Evolutionary conservation across 495 filamentous ascomycete species (phyloP).

Genomic region (Penicillium soppii): DNA sequence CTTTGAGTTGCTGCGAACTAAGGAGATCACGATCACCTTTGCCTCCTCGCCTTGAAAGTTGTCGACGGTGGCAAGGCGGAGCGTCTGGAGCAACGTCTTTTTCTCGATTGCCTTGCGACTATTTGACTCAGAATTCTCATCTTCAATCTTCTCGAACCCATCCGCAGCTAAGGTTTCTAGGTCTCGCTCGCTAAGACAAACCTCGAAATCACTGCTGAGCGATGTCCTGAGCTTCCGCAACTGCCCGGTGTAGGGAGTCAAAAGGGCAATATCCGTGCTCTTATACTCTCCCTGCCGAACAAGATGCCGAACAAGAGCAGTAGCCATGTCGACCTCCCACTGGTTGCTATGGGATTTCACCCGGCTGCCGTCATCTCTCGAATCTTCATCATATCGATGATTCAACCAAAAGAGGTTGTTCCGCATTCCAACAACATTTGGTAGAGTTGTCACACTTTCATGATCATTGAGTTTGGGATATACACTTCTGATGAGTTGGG

Average conservation of each 20-base stretch:
- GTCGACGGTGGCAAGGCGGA: conserved; percentile 63
- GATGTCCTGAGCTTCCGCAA: conserved; percentile 44
- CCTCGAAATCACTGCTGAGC: conserved; percentile 22
- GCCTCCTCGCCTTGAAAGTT: conserved; percentile 78
- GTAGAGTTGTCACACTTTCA: conserved; percentile 43
- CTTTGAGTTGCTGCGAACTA: conserved; percentile 68
- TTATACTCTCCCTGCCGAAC: conserved; percentile 61
- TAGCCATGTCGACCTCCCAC: conserved; percentile 64
- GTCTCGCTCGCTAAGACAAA: conserved; percentile 58
- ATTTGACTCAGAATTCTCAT: conserved; percentile 26
- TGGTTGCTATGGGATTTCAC: conserved; percentile 60
- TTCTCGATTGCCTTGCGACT: conserved; percentile 3
- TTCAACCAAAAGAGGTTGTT: conserved; percentile 71
- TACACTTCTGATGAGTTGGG: conserved; percentile 56
- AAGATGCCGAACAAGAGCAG: conserved; percentile 63
- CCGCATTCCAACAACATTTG: conserved; percentile 61
- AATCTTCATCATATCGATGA: conserved; percentile 57
- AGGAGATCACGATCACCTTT: conserved; percentile 68
- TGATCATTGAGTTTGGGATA: conserved; percentile 65
- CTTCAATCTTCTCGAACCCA: conserved; percentile 44
- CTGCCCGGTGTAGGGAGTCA: conserved; percentile 72
- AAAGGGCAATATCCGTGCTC: conserved; percentile 64
- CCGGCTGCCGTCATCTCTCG: conserved; percentile 16
- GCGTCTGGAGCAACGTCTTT: conserved; percentile 8
- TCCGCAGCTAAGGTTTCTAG: conserved; percentile 14